phyloP scores from a whole-genome alignment of 495 filamentous ascomycete species.

The Lophiostoma macrostomum region DNA sequence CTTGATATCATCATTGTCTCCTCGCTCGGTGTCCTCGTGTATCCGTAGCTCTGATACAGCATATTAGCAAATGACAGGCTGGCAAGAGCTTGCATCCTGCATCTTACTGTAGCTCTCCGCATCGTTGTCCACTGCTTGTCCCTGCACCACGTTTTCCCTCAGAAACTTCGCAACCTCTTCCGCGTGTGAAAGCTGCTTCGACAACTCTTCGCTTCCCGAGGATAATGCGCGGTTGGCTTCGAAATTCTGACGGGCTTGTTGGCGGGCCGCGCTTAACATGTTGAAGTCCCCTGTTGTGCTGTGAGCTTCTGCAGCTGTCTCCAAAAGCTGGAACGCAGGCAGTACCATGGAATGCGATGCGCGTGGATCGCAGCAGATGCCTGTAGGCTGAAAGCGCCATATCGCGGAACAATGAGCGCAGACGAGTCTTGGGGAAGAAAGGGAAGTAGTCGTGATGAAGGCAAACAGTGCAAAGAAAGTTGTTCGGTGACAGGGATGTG shows the following conservation, averaged over 20 bases:
- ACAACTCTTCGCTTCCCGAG: conserved; percentile 50
- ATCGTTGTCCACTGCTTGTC: conserved; percentile 49
- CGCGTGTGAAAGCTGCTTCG: conserved; percentile 64
- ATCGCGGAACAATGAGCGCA: conserved; percentile 8
- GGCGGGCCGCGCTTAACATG: conserved; percentile 65
- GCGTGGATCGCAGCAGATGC: conserved; percentile 74
- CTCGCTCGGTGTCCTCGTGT: conserved; percentile 84
- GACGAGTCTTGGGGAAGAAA: background rate
- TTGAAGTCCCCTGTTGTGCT: conserved; percentile 57
- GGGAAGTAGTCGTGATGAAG: conserved; percentile 1
- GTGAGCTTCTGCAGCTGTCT: conserved; percentile 2
- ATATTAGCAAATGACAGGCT: conserved; percentile 5
- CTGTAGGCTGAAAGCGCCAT: conserved; percentile 80
- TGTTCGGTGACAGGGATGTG: conserved; percentile 16
- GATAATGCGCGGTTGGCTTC: conserved; percentile 57
- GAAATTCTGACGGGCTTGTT: conserved; percentile 69
- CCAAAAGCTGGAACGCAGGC: background rate
- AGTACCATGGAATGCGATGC: conserved; percentile 79
- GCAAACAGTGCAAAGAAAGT: conserved; percentile 7
- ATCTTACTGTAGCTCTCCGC: conserved; percentile 62
- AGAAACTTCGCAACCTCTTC: conserved; percentile 79
- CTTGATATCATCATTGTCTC: conserved; percentile 80
- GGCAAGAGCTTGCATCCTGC: background rate
- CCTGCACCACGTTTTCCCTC: conserved; percentile 84
- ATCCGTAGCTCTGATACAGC: conserved; percentile 67